Evolutionary conservation across 805 yeast genomes (phyloP).

Genomic region (Teunomyces funiuensis): DNA sequence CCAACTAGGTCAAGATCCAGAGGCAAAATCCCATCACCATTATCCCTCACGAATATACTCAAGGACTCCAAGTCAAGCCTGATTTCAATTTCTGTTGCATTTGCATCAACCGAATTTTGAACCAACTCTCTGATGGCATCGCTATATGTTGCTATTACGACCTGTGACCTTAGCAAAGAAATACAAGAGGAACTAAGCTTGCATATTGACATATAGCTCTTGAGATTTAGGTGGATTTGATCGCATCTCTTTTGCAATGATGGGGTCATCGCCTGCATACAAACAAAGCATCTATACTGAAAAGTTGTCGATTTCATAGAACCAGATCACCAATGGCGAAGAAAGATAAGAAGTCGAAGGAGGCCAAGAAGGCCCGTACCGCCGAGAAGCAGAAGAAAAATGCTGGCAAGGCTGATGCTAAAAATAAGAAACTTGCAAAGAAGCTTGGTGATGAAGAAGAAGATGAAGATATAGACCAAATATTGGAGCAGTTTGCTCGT

Average conservation of each 20-base stretch:
- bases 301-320: not conserved
- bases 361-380: constrained; percentile 84
- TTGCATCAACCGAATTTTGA: constrained; percentile 57
- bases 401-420: constrained; percentile 67
- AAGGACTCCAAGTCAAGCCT: constrained; percentile 31
- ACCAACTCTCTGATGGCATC: constrained; percentile 51
- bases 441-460: constrained; percentile 81
- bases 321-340: constrained; percentile 64
- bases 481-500: constrained; percentile 70
- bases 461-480: constrained; percentile 82
- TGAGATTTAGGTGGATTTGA: too few species aligned
- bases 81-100: constrained; percentile 40
- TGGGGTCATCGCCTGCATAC: not conserved
- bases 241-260: not conserved
- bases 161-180: constrained; percentile 29
- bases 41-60: constrained; percentile 51
- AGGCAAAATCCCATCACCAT: constrained; percentile 68
- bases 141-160: constrained; percentile 31
- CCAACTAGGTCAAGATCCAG: constrained; percentile 51
- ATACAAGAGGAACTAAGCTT: constrained; percentile 15
- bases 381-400: constrained; percentile 82
- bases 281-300: not conserved
- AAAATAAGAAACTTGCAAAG: constrained; percentile 71
- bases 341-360: constrained; percentile 81
- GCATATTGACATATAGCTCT: constrained; percentile 1